A percentile compares a stretch with the other conserved stretches of the same genome.
phyloP scores from a whole-genome alignment of 2,329 filamentous ascomycete genomes.

The Emmonsia crescens region DNA sequence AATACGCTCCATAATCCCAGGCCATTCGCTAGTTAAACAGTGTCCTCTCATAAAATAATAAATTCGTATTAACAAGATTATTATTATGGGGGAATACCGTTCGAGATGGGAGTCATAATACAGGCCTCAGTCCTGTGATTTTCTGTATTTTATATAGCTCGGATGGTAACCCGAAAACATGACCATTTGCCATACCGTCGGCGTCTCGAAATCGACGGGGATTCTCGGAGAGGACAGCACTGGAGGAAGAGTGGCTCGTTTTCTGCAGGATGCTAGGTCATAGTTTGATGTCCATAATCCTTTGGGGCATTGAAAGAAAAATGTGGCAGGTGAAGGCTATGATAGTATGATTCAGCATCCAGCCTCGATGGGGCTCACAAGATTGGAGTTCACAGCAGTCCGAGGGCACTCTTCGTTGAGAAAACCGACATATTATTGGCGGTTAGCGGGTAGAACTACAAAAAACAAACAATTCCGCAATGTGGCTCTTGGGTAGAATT shows the following conservation, averaged over 20 bases:
- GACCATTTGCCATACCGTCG: neutral
- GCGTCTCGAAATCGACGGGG: neutral
- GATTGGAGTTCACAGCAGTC: neutral
- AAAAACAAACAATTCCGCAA: neutral
- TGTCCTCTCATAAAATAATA: no score
- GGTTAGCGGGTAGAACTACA: neutral
- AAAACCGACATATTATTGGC: neutral
- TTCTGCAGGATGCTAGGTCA: neutral
- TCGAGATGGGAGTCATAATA: neutral
- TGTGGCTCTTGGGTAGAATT: neutral
- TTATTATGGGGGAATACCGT: neutral
- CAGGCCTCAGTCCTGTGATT: neutral
- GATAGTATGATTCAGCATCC: neutral
- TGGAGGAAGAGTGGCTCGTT: neutral
- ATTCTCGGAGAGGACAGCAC: neutral
- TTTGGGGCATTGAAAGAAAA: neutral
- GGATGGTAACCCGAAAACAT: neutral
- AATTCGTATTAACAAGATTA: neutral
- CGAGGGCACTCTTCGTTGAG: neutral
- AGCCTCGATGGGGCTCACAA: neutral
- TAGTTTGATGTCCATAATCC: neutral
- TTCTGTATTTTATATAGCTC: neutral
- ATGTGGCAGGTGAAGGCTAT: neutral
- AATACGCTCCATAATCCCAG: no score
- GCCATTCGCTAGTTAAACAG: no score